Evolutionary conservation across 768 basidiomycete genomes (phyloP).

Genomic region (Kockovaella imperatae): DNA sequence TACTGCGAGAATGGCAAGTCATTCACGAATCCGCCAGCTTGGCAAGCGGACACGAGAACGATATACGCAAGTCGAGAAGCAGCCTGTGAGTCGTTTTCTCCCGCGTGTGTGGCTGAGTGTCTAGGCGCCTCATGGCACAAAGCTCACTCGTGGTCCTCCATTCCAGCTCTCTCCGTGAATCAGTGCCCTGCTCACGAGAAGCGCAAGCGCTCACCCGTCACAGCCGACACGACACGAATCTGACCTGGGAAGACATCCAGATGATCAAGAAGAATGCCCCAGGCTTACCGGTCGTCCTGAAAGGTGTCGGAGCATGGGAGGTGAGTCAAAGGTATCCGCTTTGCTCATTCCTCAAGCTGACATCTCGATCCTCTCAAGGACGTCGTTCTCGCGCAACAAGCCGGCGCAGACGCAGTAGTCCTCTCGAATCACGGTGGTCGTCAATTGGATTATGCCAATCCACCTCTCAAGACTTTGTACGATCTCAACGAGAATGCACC

Average conservation of each 20-base stretch:
- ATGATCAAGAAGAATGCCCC: conserved; percentile 41
- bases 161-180: conserved; percentile 3
- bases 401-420: conserved; percentile 48
- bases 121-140: conserved; percentile 7
- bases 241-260: conserved; percentile 41
- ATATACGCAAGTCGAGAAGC: conserved; percentile 18
- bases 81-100: conserved; percentile 23
- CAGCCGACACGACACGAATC: conserved; percentile 26
- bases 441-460: conserved; percentile 66
- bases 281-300: conserved; percentile 43
- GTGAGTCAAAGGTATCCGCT: neutral
- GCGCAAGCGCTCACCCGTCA: neutral
- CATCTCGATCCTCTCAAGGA: conserved; percentile 31
- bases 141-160: conserved; percentile 1
- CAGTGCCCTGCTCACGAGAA: conserved; percentile 3
- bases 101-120: conserved; percentile 7
- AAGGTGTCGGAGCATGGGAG: conserved; percentile 44
- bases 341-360: conserved; percentile 22
- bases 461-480: conserved; percentile 57
- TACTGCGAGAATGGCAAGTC: neutral
- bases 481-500: conserved; percentile 48
- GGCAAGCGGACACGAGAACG: conserved; percentile 17
- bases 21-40: conserved; percentile 4
- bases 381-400: conserved; percentile 38
- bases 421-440: conserved; percentile 50